Evolutionary conservation across 306 rosid species (phyloP).

Genomic region (Oxytropis ochrocephala): DNA sequence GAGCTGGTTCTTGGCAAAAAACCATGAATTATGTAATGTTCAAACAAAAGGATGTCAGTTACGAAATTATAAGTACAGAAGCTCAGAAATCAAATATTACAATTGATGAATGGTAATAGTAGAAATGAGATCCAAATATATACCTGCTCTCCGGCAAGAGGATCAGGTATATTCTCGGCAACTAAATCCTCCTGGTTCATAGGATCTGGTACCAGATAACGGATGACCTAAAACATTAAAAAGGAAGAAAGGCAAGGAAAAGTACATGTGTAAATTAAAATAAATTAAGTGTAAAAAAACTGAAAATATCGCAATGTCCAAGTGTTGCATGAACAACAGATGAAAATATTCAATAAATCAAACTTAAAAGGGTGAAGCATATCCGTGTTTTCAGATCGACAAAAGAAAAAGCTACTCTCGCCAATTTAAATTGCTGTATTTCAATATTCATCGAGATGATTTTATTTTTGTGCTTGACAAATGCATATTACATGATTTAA

Average conservation of each 20-base stretch:
- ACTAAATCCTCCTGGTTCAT: constrained; percentile 66
- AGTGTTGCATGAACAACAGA: not conserved
- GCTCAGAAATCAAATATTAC: not conserved
- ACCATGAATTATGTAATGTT: constrained; percentile 29
- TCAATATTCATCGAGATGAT: not conserved
- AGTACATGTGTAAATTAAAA: not conserved
- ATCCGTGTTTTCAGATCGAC: not conserved
- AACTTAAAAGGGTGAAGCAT: not conserved
- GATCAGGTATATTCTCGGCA: constrained; percentile 76
- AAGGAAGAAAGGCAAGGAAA: not conserved
- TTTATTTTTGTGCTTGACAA: not conserved
- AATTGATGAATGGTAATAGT: not conserved
- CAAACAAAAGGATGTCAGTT: not conserved
- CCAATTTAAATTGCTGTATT: not conserved
- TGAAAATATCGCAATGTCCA: not conserved
- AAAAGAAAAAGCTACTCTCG: constrained; percentile 14
- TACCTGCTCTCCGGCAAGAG: constrained; percentile 97
- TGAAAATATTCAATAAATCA: not conserved
- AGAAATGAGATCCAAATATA: constrained; percentile 3
- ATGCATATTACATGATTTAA: not conserved
- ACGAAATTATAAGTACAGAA: not conserved
- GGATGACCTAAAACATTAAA: constrained; percentile 46
- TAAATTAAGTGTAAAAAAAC: not conserved
- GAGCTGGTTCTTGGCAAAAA: not conserved
- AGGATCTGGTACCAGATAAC: constrained; percentile 57